phyloP scores from a whole-genome alignment of 495 filamentous ascomycete species.

The Penicillium arizonense region DNA sequence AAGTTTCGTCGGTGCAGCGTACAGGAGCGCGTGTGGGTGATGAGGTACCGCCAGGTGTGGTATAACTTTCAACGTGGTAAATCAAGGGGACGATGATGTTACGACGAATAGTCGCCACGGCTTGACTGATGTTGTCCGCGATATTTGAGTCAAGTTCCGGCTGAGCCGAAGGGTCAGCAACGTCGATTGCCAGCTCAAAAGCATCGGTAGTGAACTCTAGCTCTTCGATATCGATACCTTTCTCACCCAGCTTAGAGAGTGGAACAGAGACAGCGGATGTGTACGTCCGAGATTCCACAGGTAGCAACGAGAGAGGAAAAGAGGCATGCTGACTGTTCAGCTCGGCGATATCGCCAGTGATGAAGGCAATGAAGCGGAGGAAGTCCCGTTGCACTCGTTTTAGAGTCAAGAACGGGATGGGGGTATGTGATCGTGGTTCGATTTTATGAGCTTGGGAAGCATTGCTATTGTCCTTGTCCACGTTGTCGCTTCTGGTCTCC shows the following conservation, averaged over 20 bases:
- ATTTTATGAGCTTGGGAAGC: conserved; percentile 25
- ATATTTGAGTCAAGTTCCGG: conserved; percentile 35
- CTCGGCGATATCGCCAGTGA: conserved; percentile 52
- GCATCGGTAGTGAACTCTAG: conserved; percentile 65
- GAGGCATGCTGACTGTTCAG: conserved; percentile 59
- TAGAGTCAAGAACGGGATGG: conserved; percentile 60
- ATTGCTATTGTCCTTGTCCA: conserved; percentile 30
- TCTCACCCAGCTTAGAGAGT: conserved; percentile 58
- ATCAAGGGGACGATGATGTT: conserved; percentile 59
- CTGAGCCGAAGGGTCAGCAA: conserved; percentile 25
- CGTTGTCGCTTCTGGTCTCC: conserved; percentile 25
- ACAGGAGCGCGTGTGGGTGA: conserved; percentile 18
- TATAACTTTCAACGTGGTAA: conserved; percentile 43
- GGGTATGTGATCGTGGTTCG: conserved; percentile 37
- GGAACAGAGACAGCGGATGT: conserved; percentile 62
- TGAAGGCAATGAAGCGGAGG: conserved; percentile 63
- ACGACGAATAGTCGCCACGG: conserved; percentile 59
- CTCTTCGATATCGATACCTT: conserved; percentile 57
- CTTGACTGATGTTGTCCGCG: conserved; percentile 49
- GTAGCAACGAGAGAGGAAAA: conserved; percentile 66
- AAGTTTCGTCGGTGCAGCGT: conserved; percentile 41
- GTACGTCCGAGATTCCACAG: conserved; percentile 58
- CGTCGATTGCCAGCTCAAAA: conserved; percentile 65
- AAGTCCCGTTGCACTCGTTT: conserved; percentile 71
- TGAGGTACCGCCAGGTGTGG: conserved; percentile 15